Base-by-base conservation (phyloP, 768 basidiomycete species). In the Boletus subcaerulescens region DNA sequence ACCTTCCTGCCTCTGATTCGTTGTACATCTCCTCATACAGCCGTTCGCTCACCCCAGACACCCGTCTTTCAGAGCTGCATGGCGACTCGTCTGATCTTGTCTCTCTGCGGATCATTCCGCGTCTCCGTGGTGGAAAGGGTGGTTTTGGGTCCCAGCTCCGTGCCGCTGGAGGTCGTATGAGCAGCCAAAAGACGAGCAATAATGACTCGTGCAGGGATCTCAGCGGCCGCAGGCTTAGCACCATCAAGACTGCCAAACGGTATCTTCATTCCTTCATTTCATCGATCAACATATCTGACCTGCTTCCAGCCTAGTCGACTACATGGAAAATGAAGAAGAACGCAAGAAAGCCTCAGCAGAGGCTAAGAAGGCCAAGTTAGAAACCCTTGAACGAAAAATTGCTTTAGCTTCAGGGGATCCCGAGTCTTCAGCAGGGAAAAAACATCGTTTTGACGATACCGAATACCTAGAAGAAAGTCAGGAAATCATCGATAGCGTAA, bases 111-210 rank as follows among this genome's bases (percentile, higher is more conserved):
- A 77, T 96, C n/a, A 74, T 80, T 1, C 87, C 92, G 0, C 77
- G 86, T 24, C 67, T 98, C 8, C 77, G 79, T 3, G 96, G 96
- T 46, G 97, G 97, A 18, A 99, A 98, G 73, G 96, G 97, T 69
- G 97, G 96, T 33, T 98, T 99, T 65, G 97, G 97, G 4, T 91
- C 89, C 17, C 94, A 98, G 76, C 78, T 99, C 60, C 83, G 97
- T 70, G 96, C 97, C 0, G 96, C 96, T 14, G 97, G 97, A 60
- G 96, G 97, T 13, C 83, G 96, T 32, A 99, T 99, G 97, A 92
- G 89, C 66, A 90, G 87, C 62, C 92, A 94, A 76, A 93, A 93
- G 77, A 93, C 93, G 22, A 94, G 80, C 71, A 95, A 94, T 71
- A 94, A 94, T 58, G 95, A 98, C 68, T 91, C 91, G 9, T 97